Base-by-base conservation (phyloP, 2,329 filamentous ascomycete species). In the Teratosphaeria nubilosa region DNA sequence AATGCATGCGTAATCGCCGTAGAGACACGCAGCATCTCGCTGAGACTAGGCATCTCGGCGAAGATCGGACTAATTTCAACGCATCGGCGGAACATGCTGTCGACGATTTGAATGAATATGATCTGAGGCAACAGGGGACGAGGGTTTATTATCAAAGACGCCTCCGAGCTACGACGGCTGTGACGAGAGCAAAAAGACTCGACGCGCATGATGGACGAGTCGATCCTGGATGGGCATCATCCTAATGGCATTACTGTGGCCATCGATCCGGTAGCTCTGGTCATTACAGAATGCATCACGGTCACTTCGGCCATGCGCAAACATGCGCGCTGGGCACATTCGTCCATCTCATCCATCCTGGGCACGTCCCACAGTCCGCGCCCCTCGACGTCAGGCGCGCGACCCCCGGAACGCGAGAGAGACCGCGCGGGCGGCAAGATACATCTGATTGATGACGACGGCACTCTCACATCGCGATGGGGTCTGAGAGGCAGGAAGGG, bases 291-390 rank as follows among this genome's bases (percentile, higher is more conserved):
- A 85, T 99, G 94, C 75, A 97, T 97, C 71, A 92, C 91, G 52
- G 92, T 99, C 76, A 97, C 94, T 14, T 96, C 92, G 62, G 91
- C 91, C 61, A 96, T 99, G 82, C 91, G 95, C 70, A 99, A 99
- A 77, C 87, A 96, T 82, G 88, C 91, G 63, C 88, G 94, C 64
- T 97, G 92, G 80, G 90, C 91, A 53, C 91, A 97, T 73, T 96
- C 91, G 13, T 96, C 91, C 5, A 94, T 99, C 51, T 91, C 94
- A 41, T 92, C 92, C 56, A 99, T 99, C 61, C 80, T 99, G 32
- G 94, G 94, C 53, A 53, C 64, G 14, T 63, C 64, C 31, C 55
- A 52, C 30, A 60, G 57, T 10, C 51, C 63, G 60, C 48, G 51
- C 55, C 2, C 45, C 62, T 3, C 58, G 60, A 48, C 58, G 61